These are phyloP conservation scores for Helenozyma rhizophorensis DNA, from an alignment of 805 yeast genomes.

Conservation along the genomic window DNA sequence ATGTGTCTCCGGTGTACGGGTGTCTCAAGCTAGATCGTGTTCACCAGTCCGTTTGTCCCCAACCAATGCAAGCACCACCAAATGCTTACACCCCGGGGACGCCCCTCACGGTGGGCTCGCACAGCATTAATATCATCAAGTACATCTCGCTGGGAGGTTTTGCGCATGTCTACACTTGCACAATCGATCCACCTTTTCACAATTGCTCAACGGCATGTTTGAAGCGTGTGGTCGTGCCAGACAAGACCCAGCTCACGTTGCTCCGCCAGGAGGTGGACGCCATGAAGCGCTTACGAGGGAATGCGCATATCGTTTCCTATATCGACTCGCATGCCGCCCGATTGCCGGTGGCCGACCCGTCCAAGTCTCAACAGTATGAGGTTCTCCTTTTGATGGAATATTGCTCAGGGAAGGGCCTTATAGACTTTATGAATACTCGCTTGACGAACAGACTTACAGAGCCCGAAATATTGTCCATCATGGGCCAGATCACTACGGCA, in stretches of 20 bases:
- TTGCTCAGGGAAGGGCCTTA: constrained; percentile 69
- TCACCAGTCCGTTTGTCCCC: constrained; percentile 11
- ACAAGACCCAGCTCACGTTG: constrained; percentile 74
- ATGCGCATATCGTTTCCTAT: constrained; percentile 78
- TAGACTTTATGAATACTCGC: constrained; percentile 76
- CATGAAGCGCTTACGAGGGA: constrained; percentile 82
- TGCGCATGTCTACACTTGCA: constrained; percentile 89
- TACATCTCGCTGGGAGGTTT: constrained; percentile 90
- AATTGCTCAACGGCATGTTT: constrained; percentile 66
- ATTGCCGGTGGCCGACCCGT: constrained; percentile 23
- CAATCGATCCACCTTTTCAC: constrained; percentile 56
- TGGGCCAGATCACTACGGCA: constrained; percentile 68
- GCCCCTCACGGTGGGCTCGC: constrained; percentile 76
- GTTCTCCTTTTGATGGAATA: constrained; percentile 79
- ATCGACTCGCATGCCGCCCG: constrained; percentile 94
- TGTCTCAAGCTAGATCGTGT: background rate
- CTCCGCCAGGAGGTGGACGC: constrained; percentile 96
- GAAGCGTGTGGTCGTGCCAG: constrained; percentile 94
- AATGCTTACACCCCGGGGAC: constrained; percentile 74
- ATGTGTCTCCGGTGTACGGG: background rate
- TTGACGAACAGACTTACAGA: constrained; percentile 64
- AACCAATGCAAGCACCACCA: constrained; percentile 52
- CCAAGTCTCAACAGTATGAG: constrained; percentile 53
- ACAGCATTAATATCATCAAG: constrained; percentile 59
- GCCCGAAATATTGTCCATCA: constrained; percentile 60